Percentiles rank a stretch among this genome's conserved stretches.
Conservation (phyloP, 192 early-diverging fungal genomes). For the Coemansia sp. region DNA sequence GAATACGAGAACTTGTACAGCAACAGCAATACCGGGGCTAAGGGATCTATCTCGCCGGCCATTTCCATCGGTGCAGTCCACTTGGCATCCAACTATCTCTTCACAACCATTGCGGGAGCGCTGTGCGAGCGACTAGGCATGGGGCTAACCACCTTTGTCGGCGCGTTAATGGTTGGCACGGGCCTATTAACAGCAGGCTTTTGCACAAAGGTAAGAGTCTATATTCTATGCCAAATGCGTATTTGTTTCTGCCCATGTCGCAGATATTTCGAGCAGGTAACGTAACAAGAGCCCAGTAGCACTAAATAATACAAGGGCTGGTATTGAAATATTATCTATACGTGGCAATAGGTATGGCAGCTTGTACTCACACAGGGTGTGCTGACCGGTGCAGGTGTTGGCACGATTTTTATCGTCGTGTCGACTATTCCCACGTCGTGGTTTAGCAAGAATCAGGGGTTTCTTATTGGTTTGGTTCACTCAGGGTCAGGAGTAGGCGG, state of each 20-base stretch:
- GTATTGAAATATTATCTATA: background rate
- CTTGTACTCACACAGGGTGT: constrained; percentile 48
- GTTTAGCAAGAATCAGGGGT: constrained; percentile 56
- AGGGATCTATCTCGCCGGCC: constrained; percentile 33
- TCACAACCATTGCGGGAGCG: constrained; percentile 49
- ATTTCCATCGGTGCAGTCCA: constrained; percentile 50
- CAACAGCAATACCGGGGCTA: constrained; percentile 9
- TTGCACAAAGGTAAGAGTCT: constrained; percentile 36
- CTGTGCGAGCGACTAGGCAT: constrained; percentile 52
- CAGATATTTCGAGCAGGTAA: background rate
- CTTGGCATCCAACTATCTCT: constrained; percentile 46
- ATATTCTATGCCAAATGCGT: background rate
- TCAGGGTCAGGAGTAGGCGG: constrained; percentile 55
- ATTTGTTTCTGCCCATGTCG: background rate
- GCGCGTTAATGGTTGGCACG: constrained; percentile 33
- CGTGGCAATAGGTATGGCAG: constrained; percentile 37
- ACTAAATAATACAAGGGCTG: background rate
- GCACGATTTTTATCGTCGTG: constrained; percentile 53
- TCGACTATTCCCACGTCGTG: constrained; percentile 55
- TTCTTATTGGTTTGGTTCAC: constrained; percentile 53
- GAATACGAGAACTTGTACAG: constrained; percentile 51
- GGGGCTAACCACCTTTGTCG: constrained; percentile 51
- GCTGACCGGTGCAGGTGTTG: constrained; percentile 45
- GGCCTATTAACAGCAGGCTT: constrained; percentile 48
- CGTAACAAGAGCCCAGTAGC: background rate